A percentile compares a stretch with the other conserved stretches of the same genome.
Conservation (phyloP, 768 basidiomycete species). For the Termitomyces sp. region DNA sequence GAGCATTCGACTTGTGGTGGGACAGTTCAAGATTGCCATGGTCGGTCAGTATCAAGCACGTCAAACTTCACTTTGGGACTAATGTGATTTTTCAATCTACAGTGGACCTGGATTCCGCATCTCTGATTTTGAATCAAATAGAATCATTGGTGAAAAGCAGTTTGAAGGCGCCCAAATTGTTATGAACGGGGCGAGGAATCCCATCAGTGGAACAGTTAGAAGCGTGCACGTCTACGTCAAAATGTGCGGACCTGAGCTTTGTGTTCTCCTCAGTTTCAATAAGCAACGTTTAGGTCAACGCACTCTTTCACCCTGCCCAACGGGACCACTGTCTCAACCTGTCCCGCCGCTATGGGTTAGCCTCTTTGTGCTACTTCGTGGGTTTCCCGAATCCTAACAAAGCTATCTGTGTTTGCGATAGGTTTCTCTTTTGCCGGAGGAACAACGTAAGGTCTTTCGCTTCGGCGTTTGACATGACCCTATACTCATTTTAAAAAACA, state of each 20-base stretch:
- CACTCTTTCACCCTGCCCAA: constrained; percentile 60
- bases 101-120: constrained; percentile 73
- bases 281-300: constrained; percentile 40
- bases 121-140: constrained; percentile 73
- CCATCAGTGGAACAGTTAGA: constrained; percentile 55
- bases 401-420: constrained; percentile 18
- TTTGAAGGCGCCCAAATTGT: constrained; percentile 62
- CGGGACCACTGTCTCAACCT: constrained; percentile 63
- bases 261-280: background rate
- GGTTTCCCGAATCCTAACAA: background rate
- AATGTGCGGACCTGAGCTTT: constrained; percentile 43
- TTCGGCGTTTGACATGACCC: background rate
- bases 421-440: constrained; percentile 77
- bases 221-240: constrained; percentile 67
- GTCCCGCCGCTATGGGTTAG: constrained; percentile 74
- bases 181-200: constrained; percentile 44
- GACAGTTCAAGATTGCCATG: constrained; percentile 61
- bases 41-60: constrained; percentile 36
- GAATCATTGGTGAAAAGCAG: constrained; percentile 64
- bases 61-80: background rate
- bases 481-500: constrained; percentile 15
- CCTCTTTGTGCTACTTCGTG: background rate
- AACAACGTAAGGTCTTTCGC: constrained; percentile 51
- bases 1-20: constrained; percentile 74
- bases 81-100: background rate